These are phyloP conservation scores for Lactarius sanguifluus DNA, from an alignment of 768 basidiomycete species.

Conservation along the genomic window DNA sequence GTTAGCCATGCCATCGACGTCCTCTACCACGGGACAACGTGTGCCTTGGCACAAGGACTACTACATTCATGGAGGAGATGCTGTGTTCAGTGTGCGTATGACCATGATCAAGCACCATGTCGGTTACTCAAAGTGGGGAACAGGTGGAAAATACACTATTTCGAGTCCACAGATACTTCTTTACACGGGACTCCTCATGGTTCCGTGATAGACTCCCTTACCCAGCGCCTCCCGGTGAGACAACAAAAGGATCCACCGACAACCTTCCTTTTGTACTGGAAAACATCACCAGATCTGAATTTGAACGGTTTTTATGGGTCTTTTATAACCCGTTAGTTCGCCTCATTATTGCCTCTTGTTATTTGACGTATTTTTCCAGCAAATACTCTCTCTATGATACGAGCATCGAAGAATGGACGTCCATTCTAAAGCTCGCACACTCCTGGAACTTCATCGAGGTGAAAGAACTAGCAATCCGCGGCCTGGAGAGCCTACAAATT, in stretches of 20 bases:
- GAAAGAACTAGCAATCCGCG: slow-evolving; percentile 50
- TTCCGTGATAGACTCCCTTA: slow-evolving; percentile 33
- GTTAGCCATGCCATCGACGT: neutral
- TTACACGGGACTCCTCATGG: slow-evolving; percentile 35
- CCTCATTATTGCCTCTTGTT: neutral
- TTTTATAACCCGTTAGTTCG: slow-evolving; percentile 38
- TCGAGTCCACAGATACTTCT: slow-evolving; percentile 32
- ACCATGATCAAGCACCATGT: neutral
- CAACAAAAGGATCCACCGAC: slow-evolving; percentile 33
- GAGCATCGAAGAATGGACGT: slow-evolving; percentile 50
- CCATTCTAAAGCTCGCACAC: slow-evolving; percentile 52
- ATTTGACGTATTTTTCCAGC: slow-evolving; percentile 36
- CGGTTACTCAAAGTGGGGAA: neutral
- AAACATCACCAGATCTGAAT: slow-evolving; percentile 32
- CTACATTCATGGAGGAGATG: slow-evolving; percentile 54
- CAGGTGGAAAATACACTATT: slow-evolving; percentile 24
- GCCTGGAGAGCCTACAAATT: slow-evolving; percentile 48
- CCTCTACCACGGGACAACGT: slow-evolving; percentile 21
- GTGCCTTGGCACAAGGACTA: slow-evolving; percentile 37
- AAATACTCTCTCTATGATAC: slow-evolving; percentile 57
- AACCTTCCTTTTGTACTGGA: slow-evolving; percentile 35
- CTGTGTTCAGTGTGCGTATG: slow-evolving; percentile 38
- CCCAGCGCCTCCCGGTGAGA: slow-evolving; percentile 28
- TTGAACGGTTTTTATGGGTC: slow-evolving; percentile 36
- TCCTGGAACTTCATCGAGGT: slow-evolving; percentile 57